Base-by-base conservation (phyloP, 805 yeast species). In the Candida railenensis region DNA sequence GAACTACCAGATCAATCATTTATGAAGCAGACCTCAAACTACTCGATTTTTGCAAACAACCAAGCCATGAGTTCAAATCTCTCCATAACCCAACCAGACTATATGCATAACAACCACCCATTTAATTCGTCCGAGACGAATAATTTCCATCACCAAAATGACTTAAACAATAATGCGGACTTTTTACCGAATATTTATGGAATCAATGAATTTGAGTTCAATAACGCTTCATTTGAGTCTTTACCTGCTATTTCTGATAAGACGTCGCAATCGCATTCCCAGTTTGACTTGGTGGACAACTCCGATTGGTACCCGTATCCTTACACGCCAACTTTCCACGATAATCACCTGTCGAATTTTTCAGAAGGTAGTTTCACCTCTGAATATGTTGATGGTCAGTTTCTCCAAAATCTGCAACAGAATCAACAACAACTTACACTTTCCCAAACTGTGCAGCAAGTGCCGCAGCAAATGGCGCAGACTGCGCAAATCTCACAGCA, bases 31-130 rank as follows among this genome's bases (percentile, higher is more conserved):
- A n/a, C 39, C 12, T 4, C 20, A 25, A 25, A 37, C 15, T 44
- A 37, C 34, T 44, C 47, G 4, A 38, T 44, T 33, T 44, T 44
- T 32, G 19, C 32, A 18, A 54, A 52, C 44, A 48, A 37, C 20
- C 56, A 50, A 22, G 60, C 55, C 34, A 52, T 49, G 52, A 49
- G 40, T 21, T 52, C 56, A 14, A 45, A 48, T 40, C 47, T 34
- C 34, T 48, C 52, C 20, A 40, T 53, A 22, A 50, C 47, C 37
- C 43, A 40, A n/a, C 16, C 30, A 18, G 43, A 40, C 18, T 14
- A 18, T 16, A 11, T 36, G 19, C 19, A 15, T 19, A 20, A 14
- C 18, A 15, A 34, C 7, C 37, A 34, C 18, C 18, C 39, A n/a
- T 36, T 36, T 22, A 20, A 19, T 36, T 16, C 22, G 18, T 25